phyloP scores from a whole-genome alignment of 768 basidiomycete genomes.

The Lactarius indigo region DNA sequence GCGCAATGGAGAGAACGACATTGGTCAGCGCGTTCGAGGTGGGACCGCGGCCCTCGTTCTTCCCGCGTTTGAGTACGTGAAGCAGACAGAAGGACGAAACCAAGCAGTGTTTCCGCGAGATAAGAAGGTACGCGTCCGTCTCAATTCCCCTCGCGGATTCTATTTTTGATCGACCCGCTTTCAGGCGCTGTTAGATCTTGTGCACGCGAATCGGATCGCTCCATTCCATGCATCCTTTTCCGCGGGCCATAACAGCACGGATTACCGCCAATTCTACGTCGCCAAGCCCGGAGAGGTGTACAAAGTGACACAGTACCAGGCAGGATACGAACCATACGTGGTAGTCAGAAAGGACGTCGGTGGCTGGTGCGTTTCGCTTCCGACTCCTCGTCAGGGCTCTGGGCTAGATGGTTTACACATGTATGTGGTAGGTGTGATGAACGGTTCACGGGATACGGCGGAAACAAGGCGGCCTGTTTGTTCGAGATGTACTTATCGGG shows the following conservation, averaged over 20 bases:
- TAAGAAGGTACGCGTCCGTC: slow-evolving; percentile 51
- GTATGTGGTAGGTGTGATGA: slow-evolving; percentile 71
- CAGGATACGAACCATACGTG: slow-evolving; percentile 86
- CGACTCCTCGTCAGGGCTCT: neutral
- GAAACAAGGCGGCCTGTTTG: slow-evolving; percentile 89
- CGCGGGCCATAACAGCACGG: slow-evolving; percentile 76
- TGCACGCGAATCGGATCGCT: slow-evolving; percentile 50
- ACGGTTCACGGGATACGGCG: slow-evolving; percentile 86
- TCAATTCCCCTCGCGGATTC: neutral
- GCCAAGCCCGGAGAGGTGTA: slow-evolving; percentile 66
- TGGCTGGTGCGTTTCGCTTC: slow-evolving; percentile 7
- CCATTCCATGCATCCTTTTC: slow-evolving; percentile 81
- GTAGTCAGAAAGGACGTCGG: slow-evolving; percentile 58
- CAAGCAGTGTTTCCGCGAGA: slow-evolving; percentile 58
- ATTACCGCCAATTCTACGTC: slow-evolving; percentile 66
- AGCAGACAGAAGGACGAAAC: slow-evolving; percentile 60
- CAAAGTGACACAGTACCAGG: slow-evolving; percentile 70
- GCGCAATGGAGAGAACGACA: slow-evolving; percentile 15
- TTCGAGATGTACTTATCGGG: slow-evolving; percentile 90
- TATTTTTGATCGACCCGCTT: neutral
- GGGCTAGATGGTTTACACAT: neutral
- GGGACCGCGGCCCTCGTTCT: slow-evolving; percentile 73
- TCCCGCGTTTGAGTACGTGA: slow-evolving; percentile 79
- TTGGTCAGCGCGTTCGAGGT: slow-evolving; percentile 47
- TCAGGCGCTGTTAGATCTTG: slow-evolving; percentile 57